Evolutionary conservation across 768 basidiomycete species (phyloP).

Genomic region (Trametes coccinea): DNA sequence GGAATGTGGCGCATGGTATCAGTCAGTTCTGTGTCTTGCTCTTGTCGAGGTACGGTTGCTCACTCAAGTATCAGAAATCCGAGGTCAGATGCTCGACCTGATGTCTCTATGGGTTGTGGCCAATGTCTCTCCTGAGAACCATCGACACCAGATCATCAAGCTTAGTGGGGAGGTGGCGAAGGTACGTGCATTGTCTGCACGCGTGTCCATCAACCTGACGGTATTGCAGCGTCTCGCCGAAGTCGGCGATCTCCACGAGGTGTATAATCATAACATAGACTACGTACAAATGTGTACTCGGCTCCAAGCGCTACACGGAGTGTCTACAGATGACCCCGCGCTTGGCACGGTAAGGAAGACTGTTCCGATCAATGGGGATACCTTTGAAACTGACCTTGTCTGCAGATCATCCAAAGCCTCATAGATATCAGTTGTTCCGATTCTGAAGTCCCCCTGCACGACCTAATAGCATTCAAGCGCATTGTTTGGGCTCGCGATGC

Average conservation of each 20-base stretch:
- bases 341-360: background rate
- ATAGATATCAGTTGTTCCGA: conserved; percentile 41
- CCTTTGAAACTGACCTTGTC: background rate
- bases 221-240: background rate
- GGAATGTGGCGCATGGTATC: background rate
- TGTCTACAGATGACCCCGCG: background rate
- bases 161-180: background rate
- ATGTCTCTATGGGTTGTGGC: conserved; percentile 24
- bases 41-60: background rate
- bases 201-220: background rate
- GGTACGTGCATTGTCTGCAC: background rate
- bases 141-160: background rate
- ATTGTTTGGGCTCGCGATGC: conserved; percentile 51
- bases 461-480: conserved; percentile 56
- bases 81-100: conserved; percentile 26
- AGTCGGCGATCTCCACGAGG: background rate
- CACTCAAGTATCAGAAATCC: conserved; percentile 15
- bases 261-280: background rate
- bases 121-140: background rate
- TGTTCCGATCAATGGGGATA: background rate
- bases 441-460: conserved; percentile 39
- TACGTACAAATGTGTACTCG: background rate
- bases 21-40: background rate
- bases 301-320: background rate
- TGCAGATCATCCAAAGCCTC: conserved; percentile 37